Percentiles rank a stretch among this genome's conserved stretches.
phyloP scores from a whole-genome alignment of 345 rosid species.

The Eucalyptus cladocalyx region DNA sequence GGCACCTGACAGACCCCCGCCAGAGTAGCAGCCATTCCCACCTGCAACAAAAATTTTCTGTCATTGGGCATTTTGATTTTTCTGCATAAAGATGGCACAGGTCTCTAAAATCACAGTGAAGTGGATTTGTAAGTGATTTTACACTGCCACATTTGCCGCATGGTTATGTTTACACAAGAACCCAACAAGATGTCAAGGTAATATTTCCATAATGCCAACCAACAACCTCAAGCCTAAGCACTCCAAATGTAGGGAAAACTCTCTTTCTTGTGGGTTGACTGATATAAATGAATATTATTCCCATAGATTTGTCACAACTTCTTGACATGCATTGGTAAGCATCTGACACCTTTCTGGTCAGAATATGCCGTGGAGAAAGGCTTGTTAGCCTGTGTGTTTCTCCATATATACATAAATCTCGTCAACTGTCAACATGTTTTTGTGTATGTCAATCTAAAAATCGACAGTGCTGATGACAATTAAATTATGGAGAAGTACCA shows the following conservation, averaged over 20 bases:
- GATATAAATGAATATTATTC: background rate
- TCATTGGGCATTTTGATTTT: background rate
- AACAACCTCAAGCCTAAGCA: background rate
- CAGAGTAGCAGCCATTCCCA: conserved; percentile 98
- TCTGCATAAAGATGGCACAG: background rate
- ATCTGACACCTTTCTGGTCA: background rate
- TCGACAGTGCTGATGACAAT: background rate
- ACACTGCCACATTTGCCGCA: background rate
- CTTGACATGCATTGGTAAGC: background rate
- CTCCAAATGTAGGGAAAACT: background rate
- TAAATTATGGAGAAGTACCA: conserved; percentile 3
- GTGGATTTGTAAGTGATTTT: background rate
- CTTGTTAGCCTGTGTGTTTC: background rate
- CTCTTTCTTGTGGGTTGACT: background rate
- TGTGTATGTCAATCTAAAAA: background rate
- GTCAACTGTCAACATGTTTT: background rate
- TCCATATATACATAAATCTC: background rate
- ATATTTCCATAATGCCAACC: background rate
- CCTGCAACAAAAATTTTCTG: conserved; percentile 25
- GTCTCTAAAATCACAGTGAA: background rate
- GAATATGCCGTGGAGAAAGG: background rate
- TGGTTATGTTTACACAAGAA: background rate
- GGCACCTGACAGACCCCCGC: conserved; percentile 99
- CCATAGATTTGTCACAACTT: background rate
- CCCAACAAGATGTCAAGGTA: background rate